Conservation (phyloP, 1,139 yeast species). For the Geotrichum macrosporum region DNA sequence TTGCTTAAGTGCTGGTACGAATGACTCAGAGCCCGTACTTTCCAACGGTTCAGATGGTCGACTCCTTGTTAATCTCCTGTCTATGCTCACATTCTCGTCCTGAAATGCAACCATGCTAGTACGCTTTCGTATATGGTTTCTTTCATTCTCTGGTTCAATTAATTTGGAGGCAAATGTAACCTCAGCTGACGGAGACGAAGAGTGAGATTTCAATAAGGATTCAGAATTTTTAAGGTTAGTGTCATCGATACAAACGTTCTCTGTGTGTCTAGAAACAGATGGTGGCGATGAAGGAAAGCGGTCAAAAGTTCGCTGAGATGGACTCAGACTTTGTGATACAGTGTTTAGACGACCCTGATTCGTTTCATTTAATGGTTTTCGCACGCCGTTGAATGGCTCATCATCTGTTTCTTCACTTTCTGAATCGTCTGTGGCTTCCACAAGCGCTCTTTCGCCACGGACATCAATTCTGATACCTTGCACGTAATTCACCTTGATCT, state of each 20-base stretch:
- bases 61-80: slow-evolving; percentile 26
- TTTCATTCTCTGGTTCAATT: background rate
- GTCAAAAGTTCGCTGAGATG: too few species aligned
- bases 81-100: background rate
- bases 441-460: slow-evolving; percentile 53
- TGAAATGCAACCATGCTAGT: slow-evolving; percentile 1
- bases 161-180: background rate
- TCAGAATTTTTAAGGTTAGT: too few species aligned
- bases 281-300: too few species aligned
- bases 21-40: too few species aligned
- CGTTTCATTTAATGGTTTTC: slow-evolving; percentile 29
- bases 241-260: too few species aligned
- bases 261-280: too few species aligned
- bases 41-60: too few species aligned
- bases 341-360: slow-evolving; percentile 17
- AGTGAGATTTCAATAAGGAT: too few species aligned
- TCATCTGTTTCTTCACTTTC: slow-evolving; percentile 2
- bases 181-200: too few species aligned
- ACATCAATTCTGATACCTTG: slow-evolving; percentile 58
- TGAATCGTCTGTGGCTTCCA: slow-evolving; percentile 37
- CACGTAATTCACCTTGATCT: slow-evolving; percentile 51
- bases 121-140: background rate
- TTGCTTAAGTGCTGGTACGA: too few species aligned
- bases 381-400: slow-evolving; percentile 31
- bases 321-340: too few species aligned